phyloP scores from a whole-genome alignment of 2,329 filamentous ascomycete genomes.

The Aureobasidium sp. region DNA sequence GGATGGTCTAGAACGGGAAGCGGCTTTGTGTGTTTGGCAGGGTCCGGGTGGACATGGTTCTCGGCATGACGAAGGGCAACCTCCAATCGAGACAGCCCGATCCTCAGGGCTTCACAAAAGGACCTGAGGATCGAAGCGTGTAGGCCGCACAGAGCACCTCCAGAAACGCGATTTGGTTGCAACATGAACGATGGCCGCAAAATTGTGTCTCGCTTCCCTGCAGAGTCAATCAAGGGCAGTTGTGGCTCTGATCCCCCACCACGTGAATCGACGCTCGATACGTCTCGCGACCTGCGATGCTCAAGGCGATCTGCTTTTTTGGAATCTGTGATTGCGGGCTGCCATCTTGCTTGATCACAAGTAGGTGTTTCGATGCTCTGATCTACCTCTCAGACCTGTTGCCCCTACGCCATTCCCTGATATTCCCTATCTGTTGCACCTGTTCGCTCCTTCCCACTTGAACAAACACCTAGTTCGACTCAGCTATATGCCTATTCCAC shows the following conservation, averaged over 20 bases:
- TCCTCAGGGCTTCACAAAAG: neutral
- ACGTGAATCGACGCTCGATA: constrained; percentile 15
- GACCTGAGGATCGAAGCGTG: neutral
- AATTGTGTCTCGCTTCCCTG: constrained; percentile 5
- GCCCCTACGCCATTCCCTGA: neutral
- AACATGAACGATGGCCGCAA: neutral
- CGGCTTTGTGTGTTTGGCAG: neutral
- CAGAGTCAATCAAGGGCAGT: constrained; percentile 10
- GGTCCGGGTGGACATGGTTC: neutral
- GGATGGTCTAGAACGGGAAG: neutral
- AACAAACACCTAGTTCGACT: neutral
- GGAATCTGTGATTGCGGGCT: constrained; percentile 2
- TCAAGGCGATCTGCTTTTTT: constrained; percentile 10
- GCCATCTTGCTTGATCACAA: constrained; percentile 6
- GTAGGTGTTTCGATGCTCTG: neutral
- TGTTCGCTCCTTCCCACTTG: neutral
- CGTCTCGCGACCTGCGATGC: constrained; percentile 14
- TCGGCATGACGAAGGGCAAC: neutral
- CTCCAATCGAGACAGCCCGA: neutral
- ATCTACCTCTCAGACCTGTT: neutral
- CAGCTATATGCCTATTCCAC: neutral
- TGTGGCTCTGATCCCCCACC: neutral
- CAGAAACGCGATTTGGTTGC: neutral
- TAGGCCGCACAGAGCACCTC: neutral
- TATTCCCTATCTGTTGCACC: neutral